These are phyloP conservation scores for Solanum virginianum DNA, from an alignment of 257 asterid genomes.

Conservation along the genomic window DNA sequence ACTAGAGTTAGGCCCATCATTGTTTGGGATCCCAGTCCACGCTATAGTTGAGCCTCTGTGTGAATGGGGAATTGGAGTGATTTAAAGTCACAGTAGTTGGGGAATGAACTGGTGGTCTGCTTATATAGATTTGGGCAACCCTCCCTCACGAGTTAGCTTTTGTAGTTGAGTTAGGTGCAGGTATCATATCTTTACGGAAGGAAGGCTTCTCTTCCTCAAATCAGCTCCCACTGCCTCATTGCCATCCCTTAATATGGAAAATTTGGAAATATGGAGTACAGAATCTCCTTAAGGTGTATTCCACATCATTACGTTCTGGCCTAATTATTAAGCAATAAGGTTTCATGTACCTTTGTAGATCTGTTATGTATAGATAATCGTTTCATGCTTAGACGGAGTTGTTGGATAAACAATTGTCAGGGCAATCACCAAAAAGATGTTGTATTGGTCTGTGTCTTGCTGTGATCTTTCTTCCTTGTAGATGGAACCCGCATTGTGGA, in stretches of 20 bases:
- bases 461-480: conserved; percentile 23
- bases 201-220: not conserved
- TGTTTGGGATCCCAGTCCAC: not conserved
- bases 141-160: not conserved
- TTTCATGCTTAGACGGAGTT: not conserved
- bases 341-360: not conserved
- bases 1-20: not conserved
- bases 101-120: not conserved
- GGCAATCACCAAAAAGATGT: not conserved
- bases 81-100: not conserved
- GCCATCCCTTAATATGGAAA: not conserved
- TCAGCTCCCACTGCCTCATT: not conserved
- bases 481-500: conserved; percentile 31
- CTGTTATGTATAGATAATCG: not conserved
- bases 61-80: not conserved
- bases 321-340: not conserved
- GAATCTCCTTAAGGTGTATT: not conserved
- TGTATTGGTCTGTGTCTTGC: not conserved
- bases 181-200: not conserved
- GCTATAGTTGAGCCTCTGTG: not conserved
- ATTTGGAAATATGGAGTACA: not conserved
- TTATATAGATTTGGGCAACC: not conserved
- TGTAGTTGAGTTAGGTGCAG: not conserved
- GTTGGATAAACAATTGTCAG: not conserved
- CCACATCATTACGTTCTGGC: not conserved